Evolutionary conservation across 345 rosid genomes (phyloP).

Genomic region (Gossypioides kirkii): DNA sequence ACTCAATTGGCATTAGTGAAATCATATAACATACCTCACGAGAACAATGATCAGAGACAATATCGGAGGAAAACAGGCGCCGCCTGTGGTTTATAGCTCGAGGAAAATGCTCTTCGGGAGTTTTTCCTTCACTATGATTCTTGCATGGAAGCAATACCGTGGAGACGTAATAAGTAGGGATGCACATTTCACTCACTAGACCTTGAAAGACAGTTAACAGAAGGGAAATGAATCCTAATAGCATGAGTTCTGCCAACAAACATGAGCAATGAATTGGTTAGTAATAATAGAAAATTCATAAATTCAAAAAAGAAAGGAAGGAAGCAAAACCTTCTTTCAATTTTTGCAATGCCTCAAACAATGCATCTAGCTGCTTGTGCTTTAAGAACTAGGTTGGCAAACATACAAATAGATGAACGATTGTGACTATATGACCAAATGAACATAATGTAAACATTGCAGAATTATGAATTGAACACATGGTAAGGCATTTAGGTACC

Average conservation of each 20-base stretch:
- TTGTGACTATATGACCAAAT: neutral
- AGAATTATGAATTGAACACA: neutral
- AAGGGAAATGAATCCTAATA: conserved; percentile 83
- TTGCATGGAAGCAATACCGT: conserved; percentile 68
- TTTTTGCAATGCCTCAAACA: conserved; percentile 69
- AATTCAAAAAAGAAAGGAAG: neutral
- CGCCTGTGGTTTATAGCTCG: conserved; percentile 25
- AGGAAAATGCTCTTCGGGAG: conserved; percentile 26
- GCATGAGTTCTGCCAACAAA: conserved; percentile 72
- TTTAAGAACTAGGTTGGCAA: conserved; percentile 43
- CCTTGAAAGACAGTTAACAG: conserved; percentile 61
- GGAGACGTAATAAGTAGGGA: conserved; percentile 36
- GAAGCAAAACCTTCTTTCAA: conserved; percentile 64
- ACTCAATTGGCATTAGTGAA: neutral
- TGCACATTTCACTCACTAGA: conserved; percentile 53
- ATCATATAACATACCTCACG: conserved; percentile 29
- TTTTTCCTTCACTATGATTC: conserved; percentile 21
- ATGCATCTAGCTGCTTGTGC: conserved; percentile 41
- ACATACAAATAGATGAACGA: neutral
- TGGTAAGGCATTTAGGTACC: conserved; percentile 29
- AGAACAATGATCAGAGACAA: conserved; percentile 27
- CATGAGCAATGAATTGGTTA: conserved; percentile 19
- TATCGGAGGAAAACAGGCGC: conserved; percentile 35
- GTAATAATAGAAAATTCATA: neutral
- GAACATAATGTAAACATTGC: neutral